Evolutionary conservation across 495 filamentous ascomycete species (phyloP), one percentile per base, ranked within the genome.

Genomic region (Amniculicola lignicola): DNA sequence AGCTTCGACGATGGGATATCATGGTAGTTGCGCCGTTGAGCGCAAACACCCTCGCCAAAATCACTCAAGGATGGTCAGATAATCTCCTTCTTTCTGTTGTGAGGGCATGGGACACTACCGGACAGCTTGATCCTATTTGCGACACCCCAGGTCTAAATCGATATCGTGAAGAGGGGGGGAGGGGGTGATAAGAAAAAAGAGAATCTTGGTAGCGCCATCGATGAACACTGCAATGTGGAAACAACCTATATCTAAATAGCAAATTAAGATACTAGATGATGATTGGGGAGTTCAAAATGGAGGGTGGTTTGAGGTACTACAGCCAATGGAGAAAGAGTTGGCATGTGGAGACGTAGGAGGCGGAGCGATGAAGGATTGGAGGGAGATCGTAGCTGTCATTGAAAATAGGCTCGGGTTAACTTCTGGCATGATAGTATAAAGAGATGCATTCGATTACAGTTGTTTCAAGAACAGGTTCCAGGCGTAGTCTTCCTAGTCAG

Each of bases 211-310:
- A 0, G 86, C 78, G n/a, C 86, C 82, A 36, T 81, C 84, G 12
- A 90, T 94, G 88, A 92, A 94, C 72, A 88, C 83, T n/a, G 83
- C 82, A 2, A 95, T 95, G 92, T 95, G 85, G 85, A 74, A 74
- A 45, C 87, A 96, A 70, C 90, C 90, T 15, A 70, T 95, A 33
- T 95, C 90, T 0, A 72, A 65, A 40, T 79, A 81, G 57, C 87
- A 94, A 47, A 67, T 95, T 9, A 62, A 66, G n/a, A 69, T 86
- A 0, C 70, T 95, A 29, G 72, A 80, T 51, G 80, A 85, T n/a
- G 85, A 90, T 46, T 91, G 88, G 87, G 82, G 78, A 27, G 70
- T 81, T 50, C 63, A 57, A 49, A 66, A 59, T 40, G 65, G 62
- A 27, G 85, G 83, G 2, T 96, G 89, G 91, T 78, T 95, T 45